Percentiles rank a stretch among this genome's conserved stretches.
Conservation (phyloP, 1,284 basidiomycete species). For the Cerioporus squamosus region DNA sequence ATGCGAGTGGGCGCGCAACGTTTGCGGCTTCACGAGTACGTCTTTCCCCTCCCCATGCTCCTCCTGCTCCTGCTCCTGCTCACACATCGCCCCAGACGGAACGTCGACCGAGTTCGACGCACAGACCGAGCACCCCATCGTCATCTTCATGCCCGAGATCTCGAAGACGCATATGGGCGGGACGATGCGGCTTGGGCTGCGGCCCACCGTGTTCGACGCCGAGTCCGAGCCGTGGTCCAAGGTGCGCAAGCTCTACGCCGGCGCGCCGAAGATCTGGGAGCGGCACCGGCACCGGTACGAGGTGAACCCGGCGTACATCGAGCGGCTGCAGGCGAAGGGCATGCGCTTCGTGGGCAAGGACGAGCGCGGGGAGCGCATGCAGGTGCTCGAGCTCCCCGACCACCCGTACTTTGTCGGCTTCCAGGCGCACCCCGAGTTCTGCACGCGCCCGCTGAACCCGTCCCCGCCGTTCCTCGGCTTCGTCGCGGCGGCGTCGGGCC, state of each 20-base stretch:
- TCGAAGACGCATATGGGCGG: slow-evolving; percentile 98
- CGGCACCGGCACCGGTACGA: slow-evolving; percentile 97
- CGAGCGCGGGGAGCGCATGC: slow-evolving; percentile 97
- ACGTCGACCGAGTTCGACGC: slow-evolving; percentile 85
- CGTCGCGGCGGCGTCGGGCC: slow-evolving; percentile 83
- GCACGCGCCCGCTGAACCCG: slow-evolving; percentile 97
- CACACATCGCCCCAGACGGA: slow-evolving; percentile 57
- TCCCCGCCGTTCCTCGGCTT: slow-evolving; percentile 98
- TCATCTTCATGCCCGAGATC: slow-evolving; percentile 99
- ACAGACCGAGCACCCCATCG: slow-evolving; percentile 68
- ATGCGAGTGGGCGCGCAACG: slow-evolving; percentile 92
- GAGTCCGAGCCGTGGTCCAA: slow-evolving; percentile 66
- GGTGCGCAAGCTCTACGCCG: slow-evolving; percentile 86
- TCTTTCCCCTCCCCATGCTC: background rate
- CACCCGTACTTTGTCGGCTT: slow-evolving; percentile 96
- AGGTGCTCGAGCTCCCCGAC: slow-evolving; percentile 89
- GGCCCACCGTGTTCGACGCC: slow-evolving; percentile 89
- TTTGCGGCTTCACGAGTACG: slow-evolving; percentile 75
- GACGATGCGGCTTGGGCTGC: slow-evolving; percentile 96
- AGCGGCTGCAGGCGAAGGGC: slow-evolving; percentile 73
- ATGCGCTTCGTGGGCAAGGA: slow-evolving; percentile 92
- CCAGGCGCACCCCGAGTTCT: slow-evolving; percentile 99
- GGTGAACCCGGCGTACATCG: slow-evolving; percentile 91
- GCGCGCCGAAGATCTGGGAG: slow-evolving; percentile 89
- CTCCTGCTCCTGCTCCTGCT: slow-evolving; percentile 2